These are phyloP conservation scores for Phytophthora tentaculata DNA, from an alignment of 352 stramenopile species.

Conservation along the genomic window DNA sequence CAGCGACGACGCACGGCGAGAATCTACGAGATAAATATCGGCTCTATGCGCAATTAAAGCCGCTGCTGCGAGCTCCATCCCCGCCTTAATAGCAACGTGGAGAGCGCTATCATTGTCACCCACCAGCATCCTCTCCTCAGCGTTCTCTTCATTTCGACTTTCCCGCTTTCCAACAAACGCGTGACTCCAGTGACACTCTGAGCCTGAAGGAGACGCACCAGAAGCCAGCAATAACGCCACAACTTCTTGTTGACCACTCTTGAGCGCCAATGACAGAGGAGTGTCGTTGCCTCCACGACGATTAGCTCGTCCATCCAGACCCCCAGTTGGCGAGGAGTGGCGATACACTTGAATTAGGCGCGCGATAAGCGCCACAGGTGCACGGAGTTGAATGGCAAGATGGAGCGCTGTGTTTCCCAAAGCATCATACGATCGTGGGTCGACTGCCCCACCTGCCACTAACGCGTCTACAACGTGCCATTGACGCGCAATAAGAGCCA, in stretches of 20 bases:
- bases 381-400: conserved; percentile 67
- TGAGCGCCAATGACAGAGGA: conserved; percentile 63
- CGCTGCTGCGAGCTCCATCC: conserved; percentile 45
- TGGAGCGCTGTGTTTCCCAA: conserved; percentile 64
- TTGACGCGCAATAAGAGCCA: conserved; percentile 64
- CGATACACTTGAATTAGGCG: conserved; percentile 59
- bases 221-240: conserved; percentile 50
- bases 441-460: conserved; percentile 48
- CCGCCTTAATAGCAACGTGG: conserved; percentile 68
- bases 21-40: conserved; percentile 49
- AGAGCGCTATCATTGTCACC: conserved; percentile 49
- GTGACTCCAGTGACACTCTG: conserved; percentile 35
- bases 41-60: conserved; percentile 58
- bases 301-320: conserved; percentile 34
- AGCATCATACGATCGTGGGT: conserved; percentile 51
- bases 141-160: conserved; percentile 14
- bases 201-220: conserved; percentile 40
- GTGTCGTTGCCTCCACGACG: conserved; percentile 57
- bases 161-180: conserved; percentile 32
- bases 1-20: conserved; percentile 43
- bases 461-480: conserved; percentile 69
- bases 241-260: conserved; percentile 58
- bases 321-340: conserved; percentile 28
- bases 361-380: conserved; percentile 49
- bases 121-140: conserved; percentile 17